Percentiles rank a stretch among this genome's conserved stretches.
These are phyloP conservation scores for Microcera coccophila DNA, from an alignment of 2,329 filamentous ascomycete species.

Conservation along the genomic window DNA sequence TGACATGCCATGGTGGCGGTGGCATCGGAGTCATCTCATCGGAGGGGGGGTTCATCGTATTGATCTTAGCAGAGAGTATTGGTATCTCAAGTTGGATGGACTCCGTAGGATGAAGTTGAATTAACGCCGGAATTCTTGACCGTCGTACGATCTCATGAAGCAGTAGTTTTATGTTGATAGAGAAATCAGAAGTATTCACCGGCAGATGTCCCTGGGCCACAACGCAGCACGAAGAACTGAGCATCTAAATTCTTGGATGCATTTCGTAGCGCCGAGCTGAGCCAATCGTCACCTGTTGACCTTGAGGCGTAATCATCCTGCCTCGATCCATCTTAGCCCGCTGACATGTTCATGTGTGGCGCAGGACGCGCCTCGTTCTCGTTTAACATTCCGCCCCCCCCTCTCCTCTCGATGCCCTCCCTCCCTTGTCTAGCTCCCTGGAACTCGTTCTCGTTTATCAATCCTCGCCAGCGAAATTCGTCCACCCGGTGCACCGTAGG, in stretches of 20 bases:
- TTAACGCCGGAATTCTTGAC: too few relatives aligned
- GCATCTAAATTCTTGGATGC: background rate
- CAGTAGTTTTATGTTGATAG: too few relatives aligned
- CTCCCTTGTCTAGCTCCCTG: background rate
- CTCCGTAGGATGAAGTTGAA: too few relatives aligned
- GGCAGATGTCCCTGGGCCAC: background rate
- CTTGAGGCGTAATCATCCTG: background rate
- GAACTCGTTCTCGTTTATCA: background rate
- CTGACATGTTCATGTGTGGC: background rate
- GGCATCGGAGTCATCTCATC: too few relatives aligned
- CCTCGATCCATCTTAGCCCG: too few relatives aligned
- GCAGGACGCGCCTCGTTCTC: background rate
- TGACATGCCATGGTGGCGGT: too few relatives aligned
- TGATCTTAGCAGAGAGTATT: too few relatives aligned
- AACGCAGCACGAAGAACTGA: background rate
- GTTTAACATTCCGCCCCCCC: background rate
- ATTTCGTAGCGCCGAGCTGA: too few relatives aligned
- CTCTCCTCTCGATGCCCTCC: background rate
- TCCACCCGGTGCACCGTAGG: background rate
- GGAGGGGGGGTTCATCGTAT: too few relatives aligned
- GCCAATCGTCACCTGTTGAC: too few relatives aligned
- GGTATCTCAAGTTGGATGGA: too few relatives aligned
- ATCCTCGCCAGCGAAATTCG: background rate
- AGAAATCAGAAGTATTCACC: slow-evolving; percentile 7
- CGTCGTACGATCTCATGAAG: too few relatives aligned